phyloP scores from a whole-genome alignment of 2,329 filamentous ascomycete genomes.

The Diplodia scrobiculata region DNA sequence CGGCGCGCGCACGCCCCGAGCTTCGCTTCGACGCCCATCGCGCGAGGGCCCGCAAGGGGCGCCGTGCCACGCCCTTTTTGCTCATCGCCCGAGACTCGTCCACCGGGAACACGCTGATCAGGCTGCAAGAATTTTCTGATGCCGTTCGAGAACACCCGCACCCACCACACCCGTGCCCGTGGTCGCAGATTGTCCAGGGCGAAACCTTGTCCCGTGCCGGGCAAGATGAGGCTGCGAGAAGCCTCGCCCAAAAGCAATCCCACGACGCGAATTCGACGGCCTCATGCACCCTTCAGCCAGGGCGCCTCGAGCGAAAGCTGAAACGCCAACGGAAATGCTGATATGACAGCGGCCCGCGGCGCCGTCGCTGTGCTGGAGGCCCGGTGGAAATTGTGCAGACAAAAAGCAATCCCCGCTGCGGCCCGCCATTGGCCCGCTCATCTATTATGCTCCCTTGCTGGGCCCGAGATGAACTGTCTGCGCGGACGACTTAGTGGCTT shows the following conservation, averaged over 20 bases:
- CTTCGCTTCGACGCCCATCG: conserved; percentile 9
- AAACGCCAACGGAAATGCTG: neutral
- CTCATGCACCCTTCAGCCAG: conserved; percentile 9
- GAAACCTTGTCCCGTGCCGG: conserved; percentile 7
- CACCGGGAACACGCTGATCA: conserved; percentile 10
- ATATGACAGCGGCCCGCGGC: conserved; percentile 3
- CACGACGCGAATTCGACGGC: neutral
- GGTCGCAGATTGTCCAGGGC: neutral
- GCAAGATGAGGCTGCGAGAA: neutral
- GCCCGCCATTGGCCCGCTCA: neutral
- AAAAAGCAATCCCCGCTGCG: conserved; percentile 16
- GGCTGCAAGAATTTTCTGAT: conserved; percentile 7
- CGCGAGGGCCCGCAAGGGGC: conserved; percentile 7
- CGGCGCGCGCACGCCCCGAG: no score
- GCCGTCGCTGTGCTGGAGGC: neutral
- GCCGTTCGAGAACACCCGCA: conserved; percentile 3
- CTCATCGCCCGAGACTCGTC: conserved; percentile 4
- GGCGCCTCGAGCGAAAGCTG: neutral
- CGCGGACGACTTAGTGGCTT: neutral
- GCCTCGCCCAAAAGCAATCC: neutral
- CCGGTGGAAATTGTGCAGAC: conserved; percentile 18
- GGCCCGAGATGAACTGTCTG: neutral
- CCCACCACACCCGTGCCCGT: conserved; percentile 2
- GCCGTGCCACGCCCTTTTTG: neutral
- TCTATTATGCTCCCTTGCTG: conserved; percentile 2